Base-by-base conservation (phyloP, 225 moss, liverwort and hornwort species). In the Pseudisothecium myosuroides region DNA sequence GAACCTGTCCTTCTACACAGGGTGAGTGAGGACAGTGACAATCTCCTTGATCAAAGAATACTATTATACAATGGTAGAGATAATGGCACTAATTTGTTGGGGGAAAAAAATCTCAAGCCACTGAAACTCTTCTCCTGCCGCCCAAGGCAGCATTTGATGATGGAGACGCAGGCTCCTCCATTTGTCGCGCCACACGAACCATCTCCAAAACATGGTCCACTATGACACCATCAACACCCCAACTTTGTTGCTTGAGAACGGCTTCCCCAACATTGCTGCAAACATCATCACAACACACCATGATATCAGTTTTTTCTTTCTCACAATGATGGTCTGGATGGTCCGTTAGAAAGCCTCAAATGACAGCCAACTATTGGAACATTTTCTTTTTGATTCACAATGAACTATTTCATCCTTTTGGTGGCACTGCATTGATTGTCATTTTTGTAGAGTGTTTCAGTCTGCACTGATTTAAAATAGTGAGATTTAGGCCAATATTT, bases 211-310 rank as follows among this genome's bases (percentile, higher is more conserved):
- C 97, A 52, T 97, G 95, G 66, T 98, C 98, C 34, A 97, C 98
- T 18, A 98, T 98, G 7, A 98, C 94, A 20, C 96, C 98, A 45
- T 98, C 95, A 19, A 98, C 79, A 12, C 96, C 97, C 82, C 91
- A 84, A 8, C 43, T 90, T 55, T 93, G 92, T 72, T 98, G 97
- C 90, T 95, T 92, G 39, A 92, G 87, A 13, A 97, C 88, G 0
- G 95, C 95, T 93, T 96, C 98, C 6, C 93, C 98, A 67, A 96
- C 87, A 37, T 98, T 98, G 87, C 98, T 98, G 97, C 95, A 87
- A 49, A 47, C 67, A 76, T 28, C 67, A 55, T 78, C 4, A 11
- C 27, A 79, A 79, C 58, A 80, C 17, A 1, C 1, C 7, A 2
- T 13, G 12, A 47, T 14, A 37, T 88, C 27, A 80, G 80, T n/a